These are phyloP conservation scores for Cryptosporidium sp. DNA, from an alignment of 169 alveolate genomes.

Conservation along the genomic window DNA sequence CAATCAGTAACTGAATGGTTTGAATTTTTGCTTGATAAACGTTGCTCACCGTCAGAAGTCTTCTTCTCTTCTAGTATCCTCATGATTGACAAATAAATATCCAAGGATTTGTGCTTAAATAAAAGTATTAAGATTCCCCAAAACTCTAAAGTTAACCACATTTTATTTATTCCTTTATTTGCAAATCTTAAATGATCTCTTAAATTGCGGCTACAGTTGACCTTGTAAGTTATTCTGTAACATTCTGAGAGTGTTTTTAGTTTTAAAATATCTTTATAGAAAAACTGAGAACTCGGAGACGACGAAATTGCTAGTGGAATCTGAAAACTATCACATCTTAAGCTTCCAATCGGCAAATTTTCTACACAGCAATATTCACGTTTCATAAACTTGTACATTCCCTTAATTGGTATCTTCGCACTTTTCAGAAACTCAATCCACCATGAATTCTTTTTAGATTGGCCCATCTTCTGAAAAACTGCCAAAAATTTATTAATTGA, in stretches of 20 bases:
- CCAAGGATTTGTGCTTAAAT: slow-evolving; percentile 23
- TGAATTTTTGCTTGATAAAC: background rate
- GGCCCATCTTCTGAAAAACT: background rate
- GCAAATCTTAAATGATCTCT: background rate
- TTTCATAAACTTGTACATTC: background rate
- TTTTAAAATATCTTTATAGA: slow-evolving; percentile 35
- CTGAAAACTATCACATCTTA: slow-evolving; percentile 9
- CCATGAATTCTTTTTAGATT: slow-evolving; percentile 30
- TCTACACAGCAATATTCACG: slow-evolving; percentile 45
- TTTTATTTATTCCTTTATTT: slow-evolving; percentile 13
- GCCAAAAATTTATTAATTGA: slow-evolving; percentile 12
- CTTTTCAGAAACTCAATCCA: slow-evolving; percentile 21
- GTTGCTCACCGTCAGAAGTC: background rate
- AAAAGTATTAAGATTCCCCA: slow-evolving; percentile 63
- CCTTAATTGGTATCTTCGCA: slow-evolving; percentile 40
- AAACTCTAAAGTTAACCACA: slow-evolving; percentile 53
- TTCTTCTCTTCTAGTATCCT: slow-evolving; percentile 22
- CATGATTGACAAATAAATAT: slow-evolving; percentile 40
- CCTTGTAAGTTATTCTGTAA: slow-evolving; percentile 22
- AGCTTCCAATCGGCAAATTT: slow-evolving; percentile 27
- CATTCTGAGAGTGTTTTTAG: slow-evolving; percentile 41
- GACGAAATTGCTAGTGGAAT: slow-evolving; percentile 58
- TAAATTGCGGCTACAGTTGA: background rate
- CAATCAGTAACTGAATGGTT: slow-evolving; percentile 3
- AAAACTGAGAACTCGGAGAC: slow-evolving; percentile 1